Percentiles rank a stretch among this genome's conserved stretches.
These are phyloP conservation scores for Metschnikowia lochheadii DNA, from an alignment of 805 yeast genomes.

Conservation along the genomic window DNA sequence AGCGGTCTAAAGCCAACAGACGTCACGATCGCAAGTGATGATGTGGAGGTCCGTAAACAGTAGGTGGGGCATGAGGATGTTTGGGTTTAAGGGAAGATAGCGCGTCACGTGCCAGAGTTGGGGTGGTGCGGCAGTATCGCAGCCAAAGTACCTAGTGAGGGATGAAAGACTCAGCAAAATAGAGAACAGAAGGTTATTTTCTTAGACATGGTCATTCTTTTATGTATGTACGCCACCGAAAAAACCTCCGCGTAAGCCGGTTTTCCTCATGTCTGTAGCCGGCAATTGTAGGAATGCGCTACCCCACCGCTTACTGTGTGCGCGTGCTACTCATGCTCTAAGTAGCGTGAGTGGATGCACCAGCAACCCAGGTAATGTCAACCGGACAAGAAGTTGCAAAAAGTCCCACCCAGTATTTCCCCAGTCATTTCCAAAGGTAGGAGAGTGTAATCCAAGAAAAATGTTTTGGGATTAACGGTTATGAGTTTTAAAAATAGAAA, in stretches of 20 bases:
- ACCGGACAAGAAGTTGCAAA: background rate
- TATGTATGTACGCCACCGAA: background rate
- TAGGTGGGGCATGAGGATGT: background rate
- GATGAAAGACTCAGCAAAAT: background rate
- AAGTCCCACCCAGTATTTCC: background rate
- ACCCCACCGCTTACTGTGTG: background rate
- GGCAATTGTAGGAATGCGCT: background rate
- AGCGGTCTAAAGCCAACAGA: background rate
- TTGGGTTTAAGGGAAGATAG: background rate
- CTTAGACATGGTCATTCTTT: background rate
- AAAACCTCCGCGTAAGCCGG: background rate
- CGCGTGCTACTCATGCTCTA: conserved; percentile 1
- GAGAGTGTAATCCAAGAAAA: too few species aligned
- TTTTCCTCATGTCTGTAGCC: background rate
- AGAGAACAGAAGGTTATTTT: background rate
- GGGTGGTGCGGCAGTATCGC: conserved; percentile 1
- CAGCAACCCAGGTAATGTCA: background rate
- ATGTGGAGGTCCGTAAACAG: background rate
- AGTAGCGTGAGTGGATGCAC: background rate
- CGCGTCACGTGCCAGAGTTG: background rate
- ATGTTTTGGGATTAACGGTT: too few species aligned
- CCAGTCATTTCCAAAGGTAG: background rate
- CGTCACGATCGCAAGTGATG: background rate
- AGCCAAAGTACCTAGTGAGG: background rate
- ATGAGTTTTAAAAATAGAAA: too few species aligned